A percentile compares a stretch with the other conserved stretches of the same genome.
Conservation (phyloP, 1,284 basidiomycete species). For the Heterobasidion irregulare region DNA sequence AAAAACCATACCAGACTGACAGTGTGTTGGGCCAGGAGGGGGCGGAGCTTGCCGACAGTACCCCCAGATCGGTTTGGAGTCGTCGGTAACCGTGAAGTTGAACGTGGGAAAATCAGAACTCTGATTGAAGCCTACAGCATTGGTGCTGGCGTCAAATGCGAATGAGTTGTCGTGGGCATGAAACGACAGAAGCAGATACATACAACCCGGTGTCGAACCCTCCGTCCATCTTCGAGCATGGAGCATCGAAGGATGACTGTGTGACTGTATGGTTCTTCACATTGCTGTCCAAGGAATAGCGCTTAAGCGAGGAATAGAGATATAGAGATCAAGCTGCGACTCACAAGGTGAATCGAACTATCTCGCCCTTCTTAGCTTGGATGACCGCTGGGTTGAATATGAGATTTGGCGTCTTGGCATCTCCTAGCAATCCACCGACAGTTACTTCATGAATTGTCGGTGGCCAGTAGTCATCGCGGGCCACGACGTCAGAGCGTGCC, state of each 20-base stretch:
- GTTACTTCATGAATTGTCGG: neutral
- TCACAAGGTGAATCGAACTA: neutral
- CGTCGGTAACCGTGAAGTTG: neutral
- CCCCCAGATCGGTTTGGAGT: neutral
- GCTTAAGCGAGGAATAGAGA: neutral
- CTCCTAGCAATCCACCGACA: neutral
- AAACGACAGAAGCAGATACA: neutral
- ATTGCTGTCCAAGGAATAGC: neutral
- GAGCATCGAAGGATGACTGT: neutral
- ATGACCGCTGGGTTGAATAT: neutral
- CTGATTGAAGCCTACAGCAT: neutral
- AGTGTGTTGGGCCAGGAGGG: neutral
- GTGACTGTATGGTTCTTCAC: neutral
- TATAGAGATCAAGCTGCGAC: neutral
- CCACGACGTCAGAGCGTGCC: too few species aligned
- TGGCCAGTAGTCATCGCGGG: neutral
- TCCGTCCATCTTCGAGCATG: neutral
- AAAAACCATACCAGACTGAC: neutral
- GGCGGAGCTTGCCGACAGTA: neutral
- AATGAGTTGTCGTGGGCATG: neutral
- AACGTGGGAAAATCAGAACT: neutral
- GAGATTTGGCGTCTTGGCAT: neutral
- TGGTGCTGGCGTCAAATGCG: neutral
- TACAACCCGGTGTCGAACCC: neutral
- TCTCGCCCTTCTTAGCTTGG: neutral